Evolutionary conservation across 257 asterid genomes (phyloP).

Genomic region (Solanum tacnaense): DNA sequence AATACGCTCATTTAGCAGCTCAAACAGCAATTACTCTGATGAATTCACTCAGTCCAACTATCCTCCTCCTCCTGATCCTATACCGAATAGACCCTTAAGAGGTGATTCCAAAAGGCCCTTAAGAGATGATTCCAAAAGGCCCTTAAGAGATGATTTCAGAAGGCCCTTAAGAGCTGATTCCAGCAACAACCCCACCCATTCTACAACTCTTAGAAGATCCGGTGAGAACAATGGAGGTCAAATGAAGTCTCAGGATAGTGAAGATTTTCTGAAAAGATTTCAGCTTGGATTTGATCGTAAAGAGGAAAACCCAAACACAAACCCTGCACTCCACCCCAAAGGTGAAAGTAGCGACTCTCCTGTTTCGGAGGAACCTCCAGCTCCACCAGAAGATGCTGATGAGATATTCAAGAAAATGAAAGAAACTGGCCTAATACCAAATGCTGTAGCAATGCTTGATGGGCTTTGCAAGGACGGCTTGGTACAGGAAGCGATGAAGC

Average conservation of each 20-base stretch:
- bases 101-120: not conserved
- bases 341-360: not conserved
- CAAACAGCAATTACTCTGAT: not conserved
- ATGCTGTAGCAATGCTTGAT: conserved; percentile 92
- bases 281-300: conserved; percentile 51
- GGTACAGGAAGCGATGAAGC: conserved; percentile 80
- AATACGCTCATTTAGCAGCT: not conserved
- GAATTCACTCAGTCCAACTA: not conserved
- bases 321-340: conserved; percentile 2
- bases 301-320: not conserved
- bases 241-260: conserved; percentile 9
- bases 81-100: conserved; percentile 45
- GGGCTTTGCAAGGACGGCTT: conserved; percentile 86
- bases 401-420: conserved; percentile 87
- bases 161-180: not conserved
- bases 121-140: conserved; percentile 2
- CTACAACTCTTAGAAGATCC: not conserved
- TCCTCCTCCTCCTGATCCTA: conserved; percentile 33
- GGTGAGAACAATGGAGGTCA: conserved; percentile 17
- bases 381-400: conserved; percentile 56
- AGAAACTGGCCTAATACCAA: conserved; percentile 80
- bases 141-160: conserved; percentile 21
- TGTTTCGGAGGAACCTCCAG: conserved; percentile 16
- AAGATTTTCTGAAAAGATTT: conserved; percentile 66
- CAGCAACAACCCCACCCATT: not conserved